These are phyloP conservation scores for Floccularia luteovirens DNA, from an alignment of 768 basidiomycete genomes.

Conservation along the genomic window DNA sequence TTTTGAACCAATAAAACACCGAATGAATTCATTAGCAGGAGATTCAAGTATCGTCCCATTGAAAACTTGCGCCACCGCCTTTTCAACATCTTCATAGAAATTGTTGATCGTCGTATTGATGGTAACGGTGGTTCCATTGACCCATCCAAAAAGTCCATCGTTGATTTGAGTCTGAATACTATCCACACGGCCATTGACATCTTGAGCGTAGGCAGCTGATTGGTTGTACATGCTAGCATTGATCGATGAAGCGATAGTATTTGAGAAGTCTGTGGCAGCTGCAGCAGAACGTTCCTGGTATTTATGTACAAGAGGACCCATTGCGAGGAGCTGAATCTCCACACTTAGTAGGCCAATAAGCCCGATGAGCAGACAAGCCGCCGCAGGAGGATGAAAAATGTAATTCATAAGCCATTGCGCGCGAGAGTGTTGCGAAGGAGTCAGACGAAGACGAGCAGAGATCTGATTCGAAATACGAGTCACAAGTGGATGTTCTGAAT, in stretches of 20 bases:
- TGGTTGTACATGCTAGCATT: conserved; percentile 82
- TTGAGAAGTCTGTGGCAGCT: conserved; percentile 59
- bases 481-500: conserved; percentile 66
- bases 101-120: conserved; percentile 81
- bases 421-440: conserved; percentile 56
- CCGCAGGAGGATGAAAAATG: conserved; percentile 84
- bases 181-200: conserved; percentile 67
- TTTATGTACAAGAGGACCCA: conserved; percentile 64
- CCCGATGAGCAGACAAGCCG: conserved; percentile 91
- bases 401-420: conserved; percentile 88
- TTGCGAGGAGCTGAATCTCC: conserved; percentile 77
- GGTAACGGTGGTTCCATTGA: conserved; percentile 81
- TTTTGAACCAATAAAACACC: conserved; percentile 88
- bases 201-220: conserved; percentile 69
- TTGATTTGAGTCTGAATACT: conserved; percentile 72
- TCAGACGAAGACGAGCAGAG: conserved; percentile 41
- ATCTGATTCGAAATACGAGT: conserved; percentile 55
- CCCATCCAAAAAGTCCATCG: conserved; percentile 89
- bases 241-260: conserved; percentile 64
- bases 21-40: conserved; percentile 82
- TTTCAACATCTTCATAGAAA: conserved; percentile 85
- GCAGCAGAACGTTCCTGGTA: conserved; percentile 57
- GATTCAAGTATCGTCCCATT: conserved; percentile 76
- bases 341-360: conserved; percentile 83
- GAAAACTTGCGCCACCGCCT: conserved; percentile 70